phyloP scores from a whole-genome alignment of 306 rosid genomes.

The Astragalus glycyphyllos region DNA sequence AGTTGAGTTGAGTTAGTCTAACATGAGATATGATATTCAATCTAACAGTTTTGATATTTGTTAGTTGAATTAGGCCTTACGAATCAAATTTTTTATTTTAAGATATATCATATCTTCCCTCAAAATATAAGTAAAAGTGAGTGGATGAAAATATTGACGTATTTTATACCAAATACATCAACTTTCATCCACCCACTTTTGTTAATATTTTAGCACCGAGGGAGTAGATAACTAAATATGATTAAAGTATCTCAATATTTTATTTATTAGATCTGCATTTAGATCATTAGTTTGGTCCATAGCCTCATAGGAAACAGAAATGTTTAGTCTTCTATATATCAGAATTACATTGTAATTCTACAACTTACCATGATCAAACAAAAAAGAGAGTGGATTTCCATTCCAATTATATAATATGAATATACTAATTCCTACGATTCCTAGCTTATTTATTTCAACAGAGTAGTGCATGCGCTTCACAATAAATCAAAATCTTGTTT shows the following conservation, averaged over 20 bases:
- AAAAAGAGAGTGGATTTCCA: constrained; percentile 47
- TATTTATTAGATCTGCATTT: too few species aligned
- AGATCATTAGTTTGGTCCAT: not conserved
- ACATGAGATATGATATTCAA: too few species aligned
- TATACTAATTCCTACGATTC: constrained; percentile 56
- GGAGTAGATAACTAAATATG: not conserved
- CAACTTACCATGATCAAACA: constrained; percentile 43
- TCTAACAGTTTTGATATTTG: too few species aligned
- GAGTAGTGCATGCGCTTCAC: constrained; percentile 54
- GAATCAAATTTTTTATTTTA: too few species aligned
- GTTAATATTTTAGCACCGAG: too few species aligned
- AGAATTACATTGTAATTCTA: constrained; percentile 47
- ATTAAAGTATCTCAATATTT: constrained; percentile 16
- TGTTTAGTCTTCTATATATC: constrained; percentile 33
- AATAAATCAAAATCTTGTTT: constrained; percentile 51
- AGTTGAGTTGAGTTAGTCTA: too few species aligned
- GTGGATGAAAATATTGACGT: too few species aligned
- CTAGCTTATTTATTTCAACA: constrained; percentile 54
- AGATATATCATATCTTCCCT: too few species aligned
- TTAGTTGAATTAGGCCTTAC: too few species aligned
- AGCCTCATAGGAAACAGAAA: constrained; percentile 29
- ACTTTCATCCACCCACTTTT: too few species aligned
- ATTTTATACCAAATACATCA: too few species aligned
- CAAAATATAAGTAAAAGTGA: too few species aligned
- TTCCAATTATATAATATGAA: constrained; percentile 49